Conservation (phyloP, 192 early-diverging fungal genomes). For the Martensiomyces pterosporus region DNA sequence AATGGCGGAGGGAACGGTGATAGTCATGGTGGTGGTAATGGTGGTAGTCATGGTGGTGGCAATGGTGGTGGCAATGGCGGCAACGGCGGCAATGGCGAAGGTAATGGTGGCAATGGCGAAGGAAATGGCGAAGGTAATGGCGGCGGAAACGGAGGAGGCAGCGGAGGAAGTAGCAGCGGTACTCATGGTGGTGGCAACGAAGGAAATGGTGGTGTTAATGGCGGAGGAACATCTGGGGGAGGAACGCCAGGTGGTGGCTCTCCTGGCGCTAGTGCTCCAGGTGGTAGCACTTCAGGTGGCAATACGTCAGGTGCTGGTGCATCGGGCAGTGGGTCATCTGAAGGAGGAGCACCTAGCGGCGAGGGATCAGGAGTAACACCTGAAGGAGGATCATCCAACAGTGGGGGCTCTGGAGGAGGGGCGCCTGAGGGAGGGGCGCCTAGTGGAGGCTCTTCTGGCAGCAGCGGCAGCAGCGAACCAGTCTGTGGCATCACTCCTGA, state of each 20-base stretch:
- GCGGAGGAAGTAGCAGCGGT: neutral
- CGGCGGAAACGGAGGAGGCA: no score
- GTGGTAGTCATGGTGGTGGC: neutral
- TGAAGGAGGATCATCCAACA: no score
- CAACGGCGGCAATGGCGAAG: neutral
- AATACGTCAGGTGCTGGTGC: neutral
- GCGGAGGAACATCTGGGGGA: neutral
- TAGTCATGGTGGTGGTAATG: no score
- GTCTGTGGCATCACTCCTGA: constrained; percentile 30
- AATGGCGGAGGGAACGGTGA: constrained; percentile 9
- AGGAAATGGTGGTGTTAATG: constrained; percentile 3
- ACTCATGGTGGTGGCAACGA: neutral
- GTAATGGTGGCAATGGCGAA: neutral
- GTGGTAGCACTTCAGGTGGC: constrained; percentile 1
- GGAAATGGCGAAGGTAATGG: neutral
- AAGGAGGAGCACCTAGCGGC: no score
- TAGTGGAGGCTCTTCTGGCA: neutral
- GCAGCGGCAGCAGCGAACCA: constrained; percentile 10
- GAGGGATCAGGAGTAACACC: no score
- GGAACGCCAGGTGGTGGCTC: constrained; percentile 2
- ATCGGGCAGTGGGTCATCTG: no score
- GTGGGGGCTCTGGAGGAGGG: no score
- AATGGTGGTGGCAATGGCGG: constrained; percentile 4
- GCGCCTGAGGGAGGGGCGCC: no score
- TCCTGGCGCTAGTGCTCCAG: constrained; percentile 1